A percentile compares a stretch with the other conserved stretches of the same genome.
Evolutionary conservation across 768 basidiomycete species (phyloP).

Genomic region (Xanthoconium stramineum): DNA sequence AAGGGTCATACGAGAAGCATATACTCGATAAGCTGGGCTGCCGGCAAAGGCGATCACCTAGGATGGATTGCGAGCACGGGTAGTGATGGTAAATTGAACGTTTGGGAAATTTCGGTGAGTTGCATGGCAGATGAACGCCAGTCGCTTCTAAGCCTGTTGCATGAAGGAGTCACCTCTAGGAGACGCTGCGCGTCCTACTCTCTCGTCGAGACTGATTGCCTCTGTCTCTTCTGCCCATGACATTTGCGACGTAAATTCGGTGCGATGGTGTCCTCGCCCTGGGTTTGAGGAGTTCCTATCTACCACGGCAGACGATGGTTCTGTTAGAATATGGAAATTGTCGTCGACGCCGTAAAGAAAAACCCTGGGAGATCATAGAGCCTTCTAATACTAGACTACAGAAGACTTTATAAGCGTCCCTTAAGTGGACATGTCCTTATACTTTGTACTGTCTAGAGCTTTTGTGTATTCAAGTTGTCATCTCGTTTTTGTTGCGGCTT

Average conservation of each 20-base stretch:
- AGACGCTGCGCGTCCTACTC: slow-evolving; percentile 7
- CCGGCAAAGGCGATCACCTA: slow-evolving; percentile 42
- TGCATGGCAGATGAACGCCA: neutral
- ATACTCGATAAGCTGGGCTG: slow-evolving; percentile 78
- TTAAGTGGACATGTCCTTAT: too few relatives aligned
- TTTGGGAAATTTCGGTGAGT: slow-evolving; percentile 74
- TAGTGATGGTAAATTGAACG: slow-evolving; percentile 77
- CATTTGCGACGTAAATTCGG: slow-evolving; percentile 79
- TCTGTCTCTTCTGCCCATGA: slow-evolving; percentile 67
- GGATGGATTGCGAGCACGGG: slow-evolving; percentile 88
- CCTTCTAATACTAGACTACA: too few relatives aligned
- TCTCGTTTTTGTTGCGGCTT: too few relatives aligned
- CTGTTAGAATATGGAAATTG: slow-evolving; percentile 74
- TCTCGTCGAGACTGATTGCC: slow-evolving; percentile 51
- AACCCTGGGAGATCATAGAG: too few relatives aligned
- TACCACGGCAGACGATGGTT: slow-evolving; percentile 84
- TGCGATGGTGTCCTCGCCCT: slow-evolving; percentile 76
- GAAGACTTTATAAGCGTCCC: too few relatives aligned
- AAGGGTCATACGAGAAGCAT: slow-evolving; percentile 69
- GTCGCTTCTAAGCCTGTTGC: neutral
- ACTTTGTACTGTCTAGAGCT: too few relatives aligned
- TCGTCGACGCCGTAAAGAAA: neutral
- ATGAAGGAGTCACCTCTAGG: slow-evolving; percentile 14
- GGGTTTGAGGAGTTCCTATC: slow-evolving; percentile 69
- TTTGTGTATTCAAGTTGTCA: too few relatives aligned